Percentiles rank a stretch among this genome's conserved stretches.
These are phyloP conservation scores for Candida caryicola DNA, from an alignment of 805 yeast species.

Conservation along the genomic window DNA sequence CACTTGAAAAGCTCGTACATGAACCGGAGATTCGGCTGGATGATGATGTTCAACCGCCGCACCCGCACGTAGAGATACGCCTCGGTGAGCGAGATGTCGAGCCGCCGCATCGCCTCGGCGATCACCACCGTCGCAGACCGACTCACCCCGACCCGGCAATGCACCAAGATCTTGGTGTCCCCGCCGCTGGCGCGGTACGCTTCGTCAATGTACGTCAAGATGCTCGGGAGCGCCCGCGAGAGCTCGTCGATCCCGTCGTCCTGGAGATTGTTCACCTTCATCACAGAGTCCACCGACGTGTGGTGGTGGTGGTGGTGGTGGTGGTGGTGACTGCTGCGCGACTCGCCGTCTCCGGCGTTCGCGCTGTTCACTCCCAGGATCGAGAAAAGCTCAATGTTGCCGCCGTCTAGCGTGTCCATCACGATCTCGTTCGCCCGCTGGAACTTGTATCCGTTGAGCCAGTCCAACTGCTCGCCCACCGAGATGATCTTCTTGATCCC, in stretches of 20 bases:
- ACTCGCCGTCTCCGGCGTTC: constrained; percentile 13
- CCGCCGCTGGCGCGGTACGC: constrained; percentile 19
- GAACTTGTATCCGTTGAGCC: constrained; percentile 48
- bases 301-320: constrained; percentile 3
- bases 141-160: constrained; percentile 94
- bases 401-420: constrained; percentile 23
- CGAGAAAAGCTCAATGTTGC: constrained; percentile 30
- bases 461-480: constrained; percentile 76
- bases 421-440: constrained; percentile 21
- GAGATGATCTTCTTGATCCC: constrained; percentile 76
- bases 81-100: constrained; percentile 61
- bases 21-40: constrained; percentile 88
- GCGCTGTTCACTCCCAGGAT: too few relatives aligned
- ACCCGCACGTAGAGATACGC: constrained; percentile 91
- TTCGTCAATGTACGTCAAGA: constrained; percentile 63
- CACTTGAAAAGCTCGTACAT: constrained; percentile 83
- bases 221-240: constrained; percentile 55
- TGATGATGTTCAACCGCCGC: constrained; percentile 83
- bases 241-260: constrained; percentile 91
- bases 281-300: constrained; percentile 41
- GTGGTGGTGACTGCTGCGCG: neutral
- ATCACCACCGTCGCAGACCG: constrained; percentile 94
- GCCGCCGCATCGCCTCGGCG: constrained; percentile 86
- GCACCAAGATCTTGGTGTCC: constrained; percentile 54
- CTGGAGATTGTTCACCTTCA: constrained; percentile 70